Base-by-base conservation (phyloP, 768 basidiomycete species). In the Termitomyces sp. region DNA sequence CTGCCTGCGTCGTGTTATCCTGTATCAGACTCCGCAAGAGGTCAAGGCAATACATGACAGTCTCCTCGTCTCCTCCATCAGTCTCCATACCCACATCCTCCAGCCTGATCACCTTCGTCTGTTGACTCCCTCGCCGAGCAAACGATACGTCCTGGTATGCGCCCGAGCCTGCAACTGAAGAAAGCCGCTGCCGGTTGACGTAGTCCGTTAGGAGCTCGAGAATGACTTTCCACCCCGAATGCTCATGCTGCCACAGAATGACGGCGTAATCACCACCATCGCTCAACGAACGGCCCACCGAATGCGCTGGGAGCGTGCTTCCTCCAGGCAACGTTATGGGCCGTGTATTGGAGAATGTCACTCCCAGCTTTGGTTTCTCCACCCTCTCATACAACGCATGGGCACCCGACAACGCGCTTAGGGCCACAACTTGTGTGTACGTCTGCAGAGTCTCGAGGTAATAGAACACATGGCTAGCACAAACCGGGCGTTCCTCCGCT, bases 191-290 rank as follows among this genome's bases (percentile, higher is more conserved):
- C 31, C 81, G 80, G 57, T 83, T 85, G 55, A 88, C 84, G 65
- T 88, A 92, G 65, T 89, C 87, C 4, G 83, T 82, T 53, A 96
- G 74, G 9, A 95, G 73, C 63, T 94, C 93, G n/a, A 93, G 69
- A 6, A 96, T 71, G 14, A 96, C 68, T 61, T 83, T 88, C 94
- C 94, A 97, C 2, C 90, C 92, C 7, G 88, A 91, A 65, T 93
- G 86, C 46, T 84, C 76, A 61, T 89, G 86, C 60, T 87, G 79
- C 94, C 94, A 97, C 20, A 81, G 78, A 0, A 95, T 79, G 5
- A 89, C 86, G 22, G 87, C 72, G 18, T 83, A 75, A 24, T 91
- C 88, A 2, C 81, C 84, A 4, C 81, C 81, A 53, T 92, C 90
- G 60, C 85, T 92, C 34, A 95, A 75, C 22, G 94, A 76, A 8